A percentile compares a stretch with the other conserved stretches of the same genome.
Evolutionary conservation across 2,329 filamentous ascomycete species (phyloP).

Genomic region (Peltaster fructicola): DNA sequence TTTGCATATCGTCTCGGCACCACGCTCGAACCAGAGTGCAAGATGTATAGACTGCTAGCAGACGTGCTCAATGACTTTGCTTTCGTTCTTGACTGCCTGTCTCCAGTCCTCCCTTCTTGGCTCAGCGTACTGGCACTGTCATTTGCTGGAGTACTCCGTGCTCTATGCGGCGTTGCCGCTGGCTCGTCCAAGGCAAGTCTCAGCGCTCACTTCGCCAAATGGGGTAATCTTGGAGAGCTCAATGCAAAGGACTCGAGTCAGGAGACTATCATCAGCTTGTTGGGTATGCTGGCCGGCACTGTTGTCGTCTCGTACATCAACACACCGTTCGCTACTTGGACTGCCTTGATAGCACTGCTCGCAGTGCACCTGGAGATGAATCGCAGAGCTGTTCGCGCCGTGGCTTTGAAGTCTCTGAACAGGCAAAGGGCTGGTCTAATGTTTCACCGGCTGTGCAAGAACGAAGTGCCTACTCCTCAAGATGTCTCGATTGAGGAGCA

Average conservation of each 20-base stretch:
- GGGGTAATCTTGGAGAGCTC: conserved; percentile 77
- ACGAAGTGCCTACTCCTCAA: conserved; percentile 40
- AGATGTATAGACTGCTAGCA: conserved; percentile 71
- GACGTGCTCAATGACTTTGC: conserved; percentile 79
- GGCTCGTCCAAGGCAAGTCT: conserved; percentile 80
- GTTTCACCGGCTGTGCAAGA: conserved; percentile 35
- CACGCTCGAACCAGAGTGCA: conserved; percentile 76
- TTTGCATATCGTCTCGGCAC: conserved; percentile 73
- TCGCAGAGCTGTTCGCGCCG: conserved; percentile 66
- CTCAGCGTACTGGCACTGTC: conserved; percentile 40
- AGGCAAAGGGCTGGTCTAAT: conserved; percentile 70
- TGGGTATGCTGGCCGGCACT: conserved; percentile 76
- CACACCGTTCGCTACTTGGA: conserved; percentile 54
- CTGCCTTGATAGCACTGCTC: conserved; percentile 52
- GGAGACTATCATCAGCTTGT: conserved; percentile 76
- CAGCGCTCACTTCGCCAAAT: conserved; percentile 76
- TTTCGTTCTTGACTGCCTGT: conserved; percentile 71
- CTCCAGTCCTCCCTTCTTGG: conserved; percentile 49
- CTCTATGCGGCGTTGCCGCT: conserved; percentile 75
- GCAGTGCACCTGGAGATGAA: conserved; percentile 67
- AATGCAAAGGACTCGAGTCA: conserved; percentile 93
- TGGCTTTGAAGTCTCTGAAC: conserved; percentile 72
- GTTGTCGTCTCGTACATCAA: conserved; percentile 62
- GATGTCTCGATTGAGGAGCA: conserved; percentile 43
- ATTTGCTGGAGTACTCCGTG: conserved; percentile 41